Conservation (phyloP, 2,329 filamentous ascomycete genomes). For the Biscogniauxia sp. region DNA sequence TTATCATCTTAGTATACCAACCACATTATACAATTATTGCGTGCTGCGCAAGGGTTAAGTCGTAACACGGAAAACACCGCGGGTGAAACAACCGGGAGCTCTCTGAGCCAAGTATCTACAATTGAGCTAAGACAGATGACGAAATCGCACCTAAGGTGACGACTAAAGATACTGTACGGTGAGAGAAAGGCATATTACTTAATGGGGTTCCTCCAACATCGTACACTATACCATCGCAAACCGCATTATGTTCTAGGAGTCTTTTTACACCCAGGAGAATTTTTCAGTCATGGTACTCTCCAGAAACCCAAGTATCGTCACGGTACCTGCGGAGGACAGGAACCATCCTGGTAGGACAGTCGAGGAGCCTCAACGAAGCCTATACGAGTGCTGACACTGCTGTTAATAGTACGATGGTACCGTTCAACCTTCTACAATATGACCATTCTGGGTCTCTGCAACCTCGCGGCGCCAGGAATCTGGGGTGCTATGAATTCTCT, state of each 20-base stretch:
- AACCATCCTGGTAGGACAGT: not conserved
- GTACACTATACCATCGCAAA: not conserved
- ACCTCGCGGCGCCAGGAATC: slow-evolving; percentile 68
- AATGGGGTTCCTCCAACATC: not conserved
- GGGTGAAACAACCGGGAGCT: not conserved
- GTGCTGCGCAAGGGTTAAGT: not conserved
- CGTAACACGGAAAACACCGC: not conserved
- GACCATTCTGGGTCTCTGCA: slow-evolving; percentile 67
- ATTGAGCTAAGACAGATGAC: not conserved
- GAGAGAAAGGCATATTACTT: not conserved
- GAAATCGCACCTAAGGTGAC: not conserved
- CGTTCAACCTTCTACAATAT: slow-evolving; percentile 72
- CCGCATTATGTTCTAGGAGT: not conserved
- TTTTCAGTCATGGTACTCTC: not conserved
- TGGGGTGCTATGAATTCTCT: slow-evolving; percentile 74
- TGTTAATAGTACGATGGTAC: slow-evolving; percentile 60
- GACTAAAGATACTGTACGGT: not conserved
- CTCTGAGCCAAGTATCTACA: not conserved
- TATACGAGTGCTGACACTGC: not conserved
- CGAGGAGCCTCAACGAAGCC: not conserved
- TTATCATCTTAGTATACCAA: not conserved
- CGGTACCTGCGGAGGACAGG: not conserved
- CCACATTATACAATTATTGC: not conserved
- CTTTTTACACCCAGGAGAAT: not conserved
- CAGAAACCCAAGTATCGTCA: not conserved